Evolutionary conservation across 257 asterid species (phyloP).

Genomic region (Solanum dulcamara): DNA sequence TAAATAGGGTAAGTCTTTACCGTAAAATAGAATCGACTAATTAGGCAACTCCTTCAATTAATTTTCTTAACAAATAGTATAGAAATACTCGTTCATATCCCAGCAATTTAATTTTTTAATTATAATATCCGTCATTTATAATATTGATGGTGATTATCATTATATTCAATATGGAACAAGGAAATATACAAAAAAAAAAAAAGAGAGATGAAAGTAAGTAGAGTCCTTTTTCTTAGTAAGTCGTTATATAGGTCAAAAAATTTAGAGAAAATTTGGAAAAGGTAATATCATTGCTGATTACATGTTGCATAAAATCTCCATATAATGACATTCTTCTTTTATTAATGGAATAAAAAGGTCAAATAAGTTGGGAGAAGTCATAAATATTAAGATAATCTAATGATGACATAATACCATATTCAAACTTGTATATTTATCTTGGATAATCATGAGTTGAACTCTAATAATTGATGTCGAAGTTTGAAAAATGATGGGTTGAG

Average conservation of each 20-base stretch:
- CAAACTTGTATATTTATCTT: background rate
- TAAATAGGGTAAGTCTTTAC: background rate
- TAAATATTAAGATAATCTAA: background rate
- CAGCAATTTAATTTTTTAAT: background rate
- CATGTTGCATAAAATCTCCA: background rate
- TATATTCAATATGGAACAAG: background rate
- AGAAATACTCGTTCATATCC: background rate
- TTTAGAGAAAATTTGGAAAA: background rate
- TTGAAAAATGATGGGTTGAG: background rate
- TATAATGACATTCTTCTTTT: background rate
- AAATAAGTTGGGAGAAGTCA: background rate
- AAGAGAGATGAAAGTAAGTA: background rate
- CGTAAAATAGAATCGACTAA: background rate
- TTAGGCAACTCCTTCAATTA: background rate
- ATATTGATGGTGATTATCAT: background rate
- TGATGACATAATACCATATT: background rate
- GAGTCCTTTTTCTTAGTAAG: background rate
- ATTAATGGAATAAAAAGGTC: background rate
- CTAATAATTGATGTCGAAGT: background rate
- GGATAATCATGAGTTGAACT: background rate
- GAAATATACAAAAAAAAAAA: background rate
- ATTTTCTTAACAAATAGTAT: background rate
- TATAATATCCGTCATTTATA: background rate
- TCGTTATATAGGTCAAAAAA: background rate
- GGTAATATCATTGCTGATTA: background rate